Base-by-base conservation (phyloP, 306 rosid species). In the Corylus avellana region DNA sequence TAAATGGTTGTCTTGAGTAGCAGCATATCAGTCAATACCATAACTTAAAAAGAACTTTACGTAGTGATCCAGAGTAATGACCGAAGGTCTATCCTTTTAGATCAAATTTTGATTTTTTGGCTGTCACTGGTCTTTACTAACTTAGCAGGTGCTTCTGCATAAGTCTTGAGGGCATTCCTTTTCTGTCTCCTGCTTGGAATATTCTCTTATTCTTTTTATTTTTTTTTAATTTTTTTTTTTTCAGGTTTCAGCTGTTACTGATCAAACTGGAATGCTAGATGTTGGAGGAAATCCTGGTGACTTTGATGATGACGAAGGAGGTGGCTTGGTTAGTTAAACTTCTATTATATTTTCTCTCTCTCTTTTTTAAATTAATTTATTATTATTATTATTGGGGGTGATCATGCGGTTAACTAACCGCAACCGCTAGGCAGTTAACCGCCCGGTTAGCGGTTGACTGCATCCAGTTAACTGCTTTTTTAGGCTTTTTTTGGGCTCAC, bases 271-370 rank as follows among this genome's bases (percentile, higher is more conserved):
- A 84, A 78, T 87, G 86, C 94, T 77, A 89, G 99, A 95, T 73
- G 58, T 85, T 68, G 99, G 94, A 68, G 96, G 87, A 67, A 95
- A 83, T 85, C 78, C 92, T 78, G 96, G 89, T 81, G 99, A 95
- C 88, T 87, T 95, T 79, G 99, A 95, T 75, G 98, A 95, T 32
- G 98, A 93, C 27, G 99, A 91, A 70, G 97, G 94, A 11, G 96
- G 92, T 66, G 93, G 98, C 87, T 80, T 93, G 97, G 98, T 94
- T 57, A 89, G 88, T 83, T 78, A 80, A 25, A 73, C 14, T 12
- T 42, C 51, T 29, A 22, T 59, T 59, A 8, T 59, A 5, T 25
- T 13, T 59, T 13, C 3, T 53, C 58, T 25, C 82, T 51, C 35
- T 32, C 35, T 32, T 0, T 32, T 32, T 32, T 32, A 32, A 32